Base-by-base conservation (phyloP, 2,329 filamentous ascomycete genomes). In the Aspergillus clavatus region DNA sequence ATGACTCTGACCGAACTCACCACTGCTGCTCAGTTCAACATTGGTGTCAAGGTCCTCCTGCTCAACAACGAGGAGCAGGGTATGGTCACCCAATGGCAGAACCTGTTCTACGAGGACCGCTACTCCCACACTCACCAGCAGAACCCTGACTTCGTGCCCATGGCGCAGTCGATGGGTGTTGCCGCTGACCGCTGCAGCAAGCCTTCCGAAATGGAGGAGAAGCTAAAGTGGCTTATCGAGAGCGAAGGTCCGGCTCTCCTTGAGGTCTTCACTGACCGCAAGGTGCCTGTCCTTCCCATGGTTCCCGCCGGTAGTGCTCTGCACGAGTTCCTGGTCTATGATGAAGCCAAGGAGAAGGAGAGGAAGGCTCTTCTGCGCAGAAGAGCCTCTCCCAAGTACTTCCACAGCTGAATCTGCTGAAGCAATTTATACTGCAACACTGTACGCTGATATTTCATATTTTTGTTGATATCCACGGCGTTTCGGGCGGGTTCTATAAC, bases 21-120 rank as follows among this genome's bases (percentile, higher is more conserved):
- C 37, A 96, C 91, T 1, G 90, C 90, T 33, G 82, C 87, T 7
- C 90, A 98, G 72, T 97, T 97, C 77, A 87, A 93, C 73, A 96
- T 97, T 67, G 90, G 87, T 54, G 84, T 95, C 69, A 97, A 97
- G 79, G 79, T 97, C 49, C 89, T 97, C 58, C 78, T 97, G 21
- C 71, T 98, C 45, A 97, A 97, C 77, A 98, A 95, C 70, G 89
- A 95, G 69, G 89, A 97, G 72, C 91, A 96, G 72, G 91, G 91
- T 43, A 97, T 97, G 91, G 90, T 97, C 35, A 96, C 90, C 1
- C 91, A 96, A 73, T 97, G 91, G 91, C 91, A 97, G 72, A 90
- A 89, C 60, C 82, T 97, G 55, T 97, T 97, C 74, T 97, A 95
- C 74, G 86, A 95, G 69, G 89, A 96, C 65, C 83, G 91, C 58